Evolutionary conservation across 2,329 filamentous ascomycete genomes (phyloP), one percentile per base, ranked within the genome.

Genomic region (Claviceps maximensis): DNA sequence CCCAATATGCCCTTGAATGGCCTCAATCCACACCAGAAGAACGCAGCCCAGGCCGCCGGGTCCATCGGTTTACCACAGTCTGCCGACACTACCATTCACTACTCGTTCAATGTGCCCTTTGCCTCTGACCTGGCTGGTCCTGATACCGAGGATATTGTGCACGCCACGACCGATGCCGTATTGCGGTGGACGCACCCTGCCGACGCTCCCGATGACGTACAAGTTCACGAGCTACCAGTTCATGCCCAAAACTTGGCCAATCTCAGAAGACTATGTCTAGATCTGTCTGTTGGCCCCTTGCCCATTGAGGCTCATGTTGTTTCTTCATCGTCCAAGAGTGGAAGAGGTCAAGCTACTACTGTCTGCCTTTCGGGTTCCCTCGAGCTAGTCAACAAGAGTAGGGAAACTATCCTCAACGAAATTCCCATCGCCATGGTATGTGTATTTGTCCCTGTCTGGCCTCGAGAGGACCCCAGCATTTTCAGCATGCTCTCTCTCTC

Each of bases 21-120:
- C 58, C 70, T 80, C 65, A 78, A 77, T 62, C 72, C 77, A 57
- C 79, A 82, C 58, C 73, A 76, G 61, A 82, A 83, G 67, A 73
- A 75, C 57, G 68, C 72, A 57, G 66, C 74, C 53, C 73, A 74
- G 54, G 70, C 76, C 51, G 71, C 74, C 55, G 72, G 79, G 54
- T 74, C 80, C 58, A 73, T 82, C 65, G 76, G 83, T 62, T 83
- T 86, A 59, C 81, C 85, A 54, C 83, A 85, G 58, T 76, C 84
- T 57, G 78, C 84, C 65, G 86, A 91, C 67, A 77, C 84, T 51
- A 83, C 82, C 59, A 87, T 97, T 69, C 89, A 94, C 70, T 85
- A 95, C 68, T 91, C 89, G 59, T 97, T 98, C 82, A 97, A 96
- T 67, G 86, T 98, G 49, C 93, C 93, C 56, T 96, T 97, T 71